These are phyloP conservation scores for Paecilomyces fulvus DNA, from an alignment of 2,329 filamentous ascomycete genomes.

Conservation along the genomic window DNA sequence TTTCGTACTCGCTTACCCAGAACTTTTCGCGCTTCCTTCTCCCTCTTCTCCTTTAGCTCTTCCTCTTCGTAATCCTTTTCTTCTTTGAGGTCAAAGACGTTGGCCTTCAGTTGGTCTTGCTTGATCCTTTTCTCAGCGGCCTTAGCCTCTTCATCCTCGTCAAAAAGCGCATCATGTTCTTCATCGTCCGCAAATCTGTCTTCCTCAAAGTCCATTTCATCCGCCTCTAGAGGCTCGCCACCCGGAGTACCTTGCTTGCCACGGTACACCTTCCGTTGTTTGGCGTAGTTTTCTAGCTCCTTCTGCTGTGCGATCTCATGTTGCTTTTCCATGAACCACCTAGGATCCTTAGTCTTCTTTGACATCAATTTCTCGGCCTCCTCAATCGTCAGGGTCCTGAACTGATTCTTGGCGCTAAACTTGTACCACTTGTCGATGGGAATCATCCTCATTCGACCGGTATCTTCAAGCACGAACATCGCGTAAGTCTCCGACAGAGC, in stretches of 20 bases:
- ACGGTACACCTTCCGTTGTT: slow-evolving; percentile 37
- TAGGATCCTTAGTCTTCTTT: slow-evolving; percentile 64
- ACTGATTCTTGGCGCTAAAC: slow-evolving; percentile 45
- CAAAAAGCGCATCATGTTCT: slow-evolving; percentile 67
- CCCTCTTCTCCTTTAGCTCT: slow-evolving; percentile 53
- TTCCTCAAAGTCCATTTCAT: slow-evolving; percentile 61
- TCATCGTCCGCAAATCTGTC: slow-evolving; percentile 82
- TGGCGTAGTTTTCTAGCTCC: slow-evolving; percentile 50
- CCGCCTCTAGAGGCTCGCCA: slow-evolving; percentile 48
- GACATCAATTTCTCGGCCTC: slow-evolving; percentile 78
- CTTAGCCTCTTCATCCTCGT: slow-evolving; percentile 74
- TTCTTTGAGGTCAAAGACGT: slow-evolving; percentile 70
- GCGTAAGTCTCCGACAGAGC: slow-evolving; percentile 74
- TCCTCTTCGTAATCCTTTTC: slow-evolving; percentile 63
- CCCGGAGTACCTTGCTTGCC: slow-evolving; percentile 37
- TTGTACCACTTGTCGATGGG: slow-evolving; percentile 96
- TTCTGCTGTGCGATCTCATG: slow-evolving; percentile 45
- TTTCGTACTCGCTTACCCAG: slow-evolving; percentile 72
- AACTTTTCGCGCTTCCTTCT: slow-evolving; percentile 60
- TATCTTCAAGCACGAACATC: slow-evolving; percentile 66
- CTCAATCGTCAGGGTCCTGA: slow-evolving; percentile 69
- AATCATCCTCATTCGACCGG: slow-evolving; percentile 68
- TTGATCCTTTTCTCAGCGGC: slow-evolving; percentile 65
- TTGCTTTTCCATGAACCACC: slow-evolving; percentile 67
- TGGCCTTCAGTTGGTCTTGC: slow-evolving; percentile 75